phyloP scores from a whole-genome alignment of 1,284 basidiomycete species.

The Leccinum pachyderme region DNA sequence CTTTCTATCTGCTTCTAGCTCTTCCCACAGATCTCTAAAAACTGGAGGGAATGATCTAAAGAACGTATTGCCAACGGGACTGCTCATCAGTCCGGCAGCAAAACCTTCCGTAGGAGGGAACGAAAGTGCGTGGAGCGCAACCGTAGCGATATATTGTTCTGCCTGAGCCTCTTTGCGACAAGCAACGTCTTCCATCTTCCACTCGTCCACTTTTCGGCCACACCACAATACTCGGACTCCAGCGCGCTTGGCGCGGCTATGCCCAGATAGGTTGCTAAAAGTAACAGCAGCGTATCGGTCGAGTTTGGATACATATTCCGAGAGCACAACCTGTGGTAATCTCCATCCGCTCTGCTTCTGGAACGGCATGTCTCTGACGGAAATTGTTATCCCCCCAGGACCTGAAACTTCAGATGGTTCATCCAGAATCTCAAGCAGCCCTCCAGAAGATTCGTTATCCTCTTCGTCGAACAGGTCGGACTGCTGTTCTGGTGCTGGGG shows the following conservation, averaged over 20 bases:
- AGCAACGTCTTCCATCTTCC: slow-evolving; percentile 84
- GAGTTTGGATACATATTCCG: slow-evolving; percentile 61
- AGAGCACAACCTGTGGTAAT: slow-evolving; percentile 68
- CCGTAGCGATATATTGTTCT: slow-evolving; percentile 86
- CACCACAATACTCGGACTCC: slow-evolving; percentile 75
- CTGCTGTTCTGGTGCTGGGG: not conserved
- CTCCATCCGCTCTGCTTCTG: slow-evolving; percentile 81
- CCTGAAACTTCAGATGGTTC: slow-evolving; percentile 53
- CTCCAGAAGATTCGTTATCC: slow-evolving; percentile 53
- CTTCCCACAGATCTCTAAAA: slow-evolving; percentile 92
- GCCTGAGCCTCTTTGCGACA: slow-evolving; percentile 81
- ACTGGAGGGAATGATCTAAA: slow-evolving; percentile 77
- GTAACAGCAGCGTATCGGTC: slow-evolving; percentile 76
- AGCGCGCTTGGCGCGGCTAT: slow-evolving; percentile 70
- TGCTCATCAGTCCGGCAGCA: slow-evolving; percentile 43
- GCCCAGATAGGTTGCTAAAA: slow-evolving; percentile 64
- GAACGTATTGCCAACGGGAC: slow-evolving; percentile 50
- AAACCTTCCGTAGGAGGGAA: slow-evolving; percentile 65
- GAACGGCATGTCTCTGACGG: slow-evolving; percentile 72
- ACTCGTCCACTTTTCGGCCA: slow-evolving; percentile 60
- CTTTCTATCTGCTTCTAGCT: slow-evolving; percentile 73
- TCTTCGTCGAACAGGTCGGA: slow-evolving; percentile 51
- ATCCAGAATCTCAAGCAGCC: slow-evolving; percentile 80
- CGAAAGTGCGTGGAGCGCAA: slow-evolving; percentile 79
- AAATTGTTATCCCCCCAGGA: slow-evolving; percentile 55